Conservation (phyloP, 2,329 filamentous ascomycete genomes). For the Monosporascus sp. region DNA sequence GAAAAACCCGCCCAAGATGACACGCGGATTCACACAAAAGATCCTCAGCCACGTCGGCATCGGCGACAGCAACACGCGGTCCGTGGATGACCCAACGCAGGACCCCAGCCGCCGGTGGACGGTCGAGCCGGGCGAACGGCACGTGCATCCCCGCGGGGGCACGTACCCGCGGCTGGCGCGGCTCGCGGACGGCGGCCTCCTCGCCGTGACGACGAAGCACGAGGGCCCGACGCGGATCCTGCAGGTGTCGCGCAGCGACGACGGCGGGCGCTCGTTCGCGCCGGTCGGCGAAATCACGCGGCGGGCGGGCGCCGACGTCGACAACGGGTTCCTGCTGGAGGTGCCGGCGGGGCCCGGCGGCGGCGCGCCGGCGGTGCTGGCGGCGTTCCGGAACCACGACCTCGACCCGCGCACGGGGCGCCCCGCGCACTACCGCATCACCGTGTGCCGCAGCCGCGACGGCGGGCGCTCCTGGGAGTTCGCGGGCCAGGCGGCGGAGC, state of each 20-base stretch:
- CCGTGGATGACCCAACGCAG: not conserved
- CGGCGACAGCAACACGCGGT: slow-evolving; percentile 2
- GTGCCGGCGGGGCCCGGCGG: slow-evolving; percentile 19
- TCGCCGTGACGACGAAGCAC: slow-evolving; percentile 40
- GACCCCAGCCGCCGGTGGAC: slow-evolving; percentile 23
- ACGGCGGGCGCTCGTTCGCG: slow-evolving; percentile 36
- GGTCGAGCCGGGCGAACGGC: slow-evolving; percentile 41
- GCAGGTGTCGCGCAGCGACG: slow-evolving; percentile 37
- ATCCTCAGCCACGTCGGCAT: slow-evolving; percentile 8
- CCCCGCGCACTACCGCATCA: slow-evolving; percentile 42
- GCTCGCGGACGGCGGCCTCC: slow-evolving; percentile 39
- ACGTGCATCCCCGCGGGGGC: slow-evolving; percentile 30
- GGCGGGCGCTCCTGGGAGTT: slow-evolving; percentile 38
- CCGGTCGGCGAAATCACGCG: slow-evolving; percentile 39
- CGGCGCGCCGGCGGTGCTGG: slow-evolving; percentile 30
- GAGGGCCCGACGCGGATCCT: slow-evolving; percentile 33
- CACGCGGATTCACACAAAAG: slow-evolving; percentile 5
- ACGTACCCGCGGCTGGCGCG: slow-evolving; percentile 44
- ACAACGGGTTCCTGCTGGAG: slow-evolving; percentile 43
- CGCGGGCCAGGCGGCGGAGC: slow-evolving; percentile 40
- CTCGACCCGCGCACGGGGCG: slow-evolving; percentile 25
- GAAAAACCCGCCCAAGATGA: not conserved
- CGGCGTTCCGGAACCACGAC: slow-evolving; percentile 45
- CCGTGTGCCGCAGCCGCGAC: slow-evolving; percentile 41
- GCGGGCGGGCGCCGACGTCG: slow-evolving; percentile 35